Evolutionary conservation across 371 early-diverging fungal species (phyloP).

Genomic region (Mucor racemosus): DNA sequence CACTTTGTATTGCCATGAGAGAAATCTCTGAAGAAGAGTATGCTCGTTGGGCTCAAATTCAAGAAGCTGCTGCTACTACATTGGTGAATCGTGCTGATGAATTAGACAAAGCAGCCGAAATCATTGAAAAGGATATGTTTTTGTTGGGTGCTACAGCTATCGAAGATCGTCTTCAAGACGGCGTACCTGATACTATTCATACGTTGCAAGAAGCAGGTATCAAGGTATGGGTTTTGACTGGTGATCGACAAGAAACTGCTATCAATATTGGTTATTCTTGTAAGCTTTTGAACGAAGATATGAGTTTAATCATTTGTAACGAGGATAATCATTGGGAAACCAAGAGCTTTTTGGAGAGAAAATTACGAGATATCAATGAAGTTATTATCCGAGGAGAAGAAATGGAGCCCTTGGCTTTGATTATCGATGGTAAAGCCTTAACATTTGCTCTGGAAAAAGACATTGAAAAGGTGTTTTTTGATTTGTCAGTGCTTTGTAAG

Average conservation of each 20-base stretch:
- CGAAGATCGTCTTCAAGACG: conserved; percentile 98
- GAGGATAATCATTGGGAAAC: conserved; percentile 82
- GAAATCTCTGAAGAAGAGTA: conserved; percentile 91
- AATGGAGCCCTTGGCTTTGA: conserved; percentile 67
- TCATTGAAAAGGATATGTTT: conserved; percentile 91
- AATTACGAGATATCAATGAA: conserved; percentile 70
- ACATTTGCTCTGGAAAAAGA: conserved; percentile 75
- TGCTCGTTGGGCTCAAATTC: conserved; percentile 79
- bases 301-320: conserved; percentile 82
- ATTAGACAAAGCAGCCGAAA: conserved; percentile 89
- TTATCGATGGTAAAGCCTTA: conserved; percentile 75
- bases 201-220: conserved; percentile 94
- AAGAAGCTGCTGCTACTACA: conserved; percentile 89
- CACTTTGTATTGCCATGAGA: conserved; percentile 93
- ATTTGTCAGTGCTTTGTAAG: conserved; percentile 58
- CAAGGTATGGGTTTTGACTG: conserved; percentile 96
- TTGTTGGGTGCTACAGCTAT: conserved; percentile 98
- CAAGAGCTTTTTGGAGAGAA: conserved; percentile 76
- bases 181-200: conserved; percentile 96
- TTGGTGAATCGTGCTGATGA: conserved; percentile 86
- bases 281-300: conserved; percentile 86
- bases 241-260: conserved; percentile 94
- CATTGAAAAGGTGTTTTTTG: conserved; percentile 42
- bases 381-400: conserved; percentile 61
- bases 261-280: conserved; percentile 94